Conservation (phyloP, 2,329 filamentous ascomycete genomes). For the Fusarium bulbicola region DNA sequence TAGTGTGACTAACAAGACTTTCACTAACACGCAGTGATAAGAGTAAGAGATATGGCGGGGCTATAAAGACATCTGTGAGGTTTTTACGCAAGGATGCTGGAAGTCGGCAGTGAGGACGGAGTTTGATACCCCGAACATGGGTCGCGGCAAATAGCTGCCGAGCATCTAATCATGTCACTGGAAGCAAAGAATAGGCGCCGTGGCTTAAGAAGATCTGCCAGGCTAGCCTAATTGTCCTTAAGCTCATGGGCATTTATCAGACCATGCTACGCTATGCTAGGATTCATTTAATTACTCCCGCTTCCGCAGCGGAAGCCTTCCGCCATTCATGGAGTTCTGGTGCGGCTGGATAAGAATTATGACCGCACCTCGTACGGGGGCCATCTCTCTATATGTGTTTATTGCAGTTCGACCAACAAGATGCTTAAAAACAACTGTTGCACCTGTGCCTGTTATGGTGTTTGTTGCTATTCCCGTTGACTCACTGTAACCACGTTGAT, state of each 20-base stretch:
- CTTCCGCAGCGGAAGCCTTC: not conserved
- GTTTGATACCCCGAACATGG: not conserved
- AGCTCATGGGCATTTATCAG: not conserved
- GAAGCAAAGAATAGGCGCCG: not conserved
- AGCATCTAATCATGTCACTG: not conserved
- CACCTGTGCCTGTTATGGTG: too few species aligned
- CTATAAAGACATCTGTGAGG: not conserved
- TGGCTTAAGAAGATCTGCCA: not conserved
- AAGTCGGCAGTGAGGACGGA: not conserved
- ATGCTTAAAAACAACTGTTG: too few species aligned
- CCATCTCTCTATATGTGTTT: rapidly evolving
- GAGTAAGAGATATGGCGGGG: rapidly evolving
- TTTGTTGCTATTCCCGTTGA: rapidly evolving
- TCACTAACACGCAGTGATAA: not conserved
- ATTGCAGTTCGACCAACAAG: rapidly evolving
- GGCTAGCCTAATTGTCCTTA: not conserved
- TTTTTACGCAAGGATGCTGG: not conserved
- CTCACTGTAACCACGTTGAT: too few species aligned
- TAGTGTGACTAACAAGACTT: rapidly evolving
- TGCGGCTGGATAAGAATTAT: not conserved
- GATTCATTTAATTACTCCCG: not conserved
- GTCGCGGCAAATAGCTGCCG: not conserved
- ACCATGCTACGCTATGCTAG: not conserved
- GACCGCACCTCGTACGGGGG: too few species aligned
- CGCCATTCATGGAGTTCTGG: not conserved